A percentile compares a stretch with the other conserved stretches of the same genome.
Evolutionary conservation across 2,329 filamentous ascomycete species (phyloP).

Genomic region (Fusarium sarcochroum): DNA sequence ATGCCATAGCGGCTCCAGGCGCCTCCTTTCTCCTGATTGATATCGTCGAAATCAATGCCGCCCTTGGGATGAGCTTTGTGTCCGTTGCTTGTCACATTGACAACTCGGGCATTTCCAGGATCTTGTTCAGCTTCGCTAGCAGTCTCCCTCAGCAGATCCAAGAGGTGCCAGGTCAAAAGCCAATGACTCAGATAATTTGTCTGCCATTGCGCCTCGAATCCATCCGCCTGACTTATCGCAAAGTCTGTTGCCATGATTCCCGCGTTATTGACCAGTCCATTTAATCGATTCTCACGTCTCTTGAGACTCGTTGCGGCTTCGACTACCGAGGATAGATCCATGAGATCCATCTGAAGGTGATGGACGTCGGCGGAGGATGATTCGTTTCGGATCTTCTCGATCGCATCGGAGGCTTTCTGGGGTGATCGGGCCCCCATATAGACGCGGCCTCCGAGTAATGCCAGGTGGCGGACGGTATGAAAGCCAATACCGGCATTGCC

Average conservation of each 20-base stretch:
- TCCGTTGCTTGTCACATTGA: slow-evolving; percentile 25
- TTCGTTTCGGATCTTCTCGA: not conserved
- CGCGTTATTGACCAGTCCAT: slow-evolving; percentile 23
- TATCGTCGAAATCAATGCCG: slow-evolving; percentile 26
- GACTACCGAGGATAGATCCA: too few relatives aligned
- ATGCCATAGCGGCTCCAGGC: slow-evolving; percentile 14
- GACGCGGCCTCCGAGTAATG: slow-evolving; percentile 10
- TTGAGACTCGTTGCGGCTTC: too few relatives aligned
- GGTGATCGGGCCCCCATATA: slow-evolving; percentile 16
- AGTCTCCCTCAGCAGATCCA: slow-evolving; percentile 21
- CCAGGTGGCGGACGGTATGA: not conserved
- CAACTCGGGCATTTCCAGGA: slow-evolving; percentile 23
- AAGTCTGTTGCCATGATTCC: slow-evolving; percentile 30
- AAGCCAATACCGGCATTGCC: slow-evolving; percentile 21
- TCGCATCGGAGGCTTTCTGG: slow-evolving; percentile 1
- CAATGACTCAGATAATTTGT: slow-evolving; percentile 32
- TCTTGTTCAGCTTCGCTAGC: not conserved
- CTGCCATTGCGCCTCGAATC: slow-evolving; percentile 27
- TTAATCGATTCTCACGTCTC: not conserved
- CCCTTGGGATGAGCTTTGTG: slow-evolving; percentile 15
- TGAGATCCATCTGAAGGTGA: slow-evolving; percentile 13
- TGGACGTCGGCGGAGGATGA: not conserved
- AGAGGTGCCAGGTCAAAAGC: slow-evolving; percentile 15
- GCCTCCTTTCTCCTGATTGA: not conserved
- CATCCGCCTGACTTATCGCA: slow-evolving; percentile 15